These are phyloP conservation scores for Nitzschia sp. DNA, from an alignment of 108 stramenopile species.

Conservation along the genomic window DNA sequence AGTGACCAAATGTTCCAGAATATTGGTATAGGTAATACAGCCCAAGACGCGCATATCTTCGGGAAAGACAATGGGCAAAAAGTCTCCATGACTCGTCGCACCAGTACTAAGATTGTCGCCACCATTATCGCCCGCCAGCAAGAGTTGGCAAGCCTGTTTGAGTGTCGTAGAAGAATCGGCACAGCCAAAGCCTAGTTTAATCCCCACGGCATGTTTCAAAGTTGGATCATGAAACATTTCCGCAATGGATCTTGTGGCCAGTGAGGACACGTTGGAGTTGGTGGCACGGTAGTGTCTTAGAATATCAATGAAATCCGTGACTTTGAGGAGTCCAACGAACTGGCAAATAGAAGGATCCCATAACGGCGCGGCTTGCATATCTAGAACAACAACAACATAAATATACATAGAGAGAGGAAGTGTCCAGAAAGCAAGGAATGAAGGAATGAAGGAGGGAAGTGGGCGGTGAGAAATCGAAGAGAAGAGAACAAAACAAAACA, in stretches of 20 bases:
- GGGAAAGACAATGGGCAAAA: conserved; percentile 85
- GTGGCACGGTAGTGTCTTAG: conserved; percentile 79
- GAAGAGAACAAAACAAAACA: not conserved
- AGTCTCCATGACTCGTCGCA: conserved; percentile 48
- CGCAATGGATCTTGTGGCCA: conserved; percentile 81
- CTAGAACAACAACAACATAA: too few species aligned
- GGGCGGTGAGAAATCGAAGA: not conserved
- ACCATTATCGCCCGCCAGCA: conserved; percentile 36
- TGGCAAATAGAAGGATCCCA: conserved; percentile 89
- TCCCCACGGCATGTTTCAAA: conserved; percentile 21
- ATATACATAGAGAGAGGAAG: too few species aligned
- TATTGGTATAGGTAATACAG: conserved; percentile 84
- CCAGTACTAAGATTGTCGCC: not conserved
- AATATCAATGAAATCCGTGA: conserved; percentile 96
- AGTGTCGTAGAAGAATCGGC: conserved; percentile 79
- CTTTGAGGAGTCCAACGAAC: conserved; percentile 93
- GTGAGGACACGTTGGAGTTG: conserved; percentile 52
- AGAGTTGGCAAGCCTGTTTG: conserved; percentile 70
- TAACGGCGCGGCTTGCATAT: conserved; percentile 93
- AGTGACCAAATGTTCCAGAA: conserved; percentile 90
- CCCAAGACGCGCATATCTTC: conserved; percentile 86
- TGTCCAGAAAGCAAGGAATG: not conserved
- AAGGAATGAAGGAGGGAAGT: not conserved
- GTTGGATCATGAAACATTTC: conserved; percentile 66
- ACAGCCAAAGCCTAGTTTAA: conserved; percentile 23